These are phyloP conservation scores for Pleoardoris graminearum DNA, from an alignment of 2,329 filamentous ascomycete species.

Conservation along the genomic window DNA sequence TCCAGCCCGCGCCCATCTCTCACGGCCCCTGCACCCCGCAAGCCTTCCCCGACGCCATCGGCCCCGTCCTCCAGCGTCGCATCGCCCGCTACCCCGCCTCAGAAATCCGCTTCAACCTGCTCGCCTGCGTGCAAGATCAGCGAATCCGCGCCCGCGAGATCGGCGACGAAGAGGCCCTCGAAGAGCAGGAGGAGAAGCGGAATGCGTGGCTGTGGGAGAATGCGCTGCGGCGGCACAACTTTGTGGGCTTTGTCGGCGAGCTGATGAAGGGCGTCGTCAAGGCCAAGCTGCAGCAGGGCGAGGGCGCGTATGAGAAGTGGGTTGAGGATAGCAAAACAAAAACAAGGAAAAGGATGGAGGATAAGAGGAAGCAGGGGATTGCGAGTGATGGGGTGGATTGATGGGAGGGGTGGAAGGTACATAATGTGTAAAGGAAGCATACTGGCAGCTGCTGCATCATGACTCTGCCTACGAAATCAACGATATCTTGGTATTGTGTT, in stretches of 20 bases:
- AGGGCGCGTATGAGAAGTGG: conserved; percentile 72
- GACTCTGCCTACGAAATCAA: not conserved
- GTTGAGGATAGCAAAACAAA: conserved; percentile 67
- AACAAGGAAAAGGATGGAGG: conserved; percentile 56
- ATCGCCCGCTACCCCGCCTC: conserved; percentile 81
- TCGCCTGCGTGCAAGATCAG: conserved; percentile 88
- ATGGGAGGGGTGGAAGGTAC: not conserved
- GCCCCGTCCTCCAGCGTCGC: conserved; percentile 82
- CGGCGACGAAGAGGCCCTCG: conserved; percentile 78
- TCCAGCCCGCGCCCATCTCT: conserved; percentile 88
- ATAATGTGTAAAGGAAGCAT: not conserved
- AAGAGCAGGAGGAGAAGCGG: conserved; percentile 80
- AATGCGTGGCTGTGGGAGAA: conserved; percentile 94
- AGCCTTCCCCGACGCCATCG: conserved; percentile 77
- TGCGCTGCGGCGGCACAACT: conserved; percentile 87
- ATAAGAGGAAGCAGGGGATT: conserved; percentile 45
- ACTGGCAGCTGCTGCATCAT: not conserved
- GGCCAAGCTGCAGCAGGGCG: conserved; percentile 68
- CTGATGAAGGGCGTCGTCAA: conserved; percentile 83
- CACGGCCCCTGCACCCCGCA: conserved; percentile 75
- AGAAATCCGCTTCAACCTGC: conserved; percentile 94
- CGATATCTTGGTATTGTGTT: not conserved
- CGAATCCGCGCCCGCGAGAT: conserved; percentile 76
- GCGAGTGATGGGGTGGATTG: conserved; percentile 23
- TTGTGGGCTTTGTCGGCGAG: conserved; percentile 92